Evolutionary conservation across 164 flowering plant genomes (phyloP), one percentile per base, ranked within the genome.

Genomic region (Echeveria elegans): DNA sequence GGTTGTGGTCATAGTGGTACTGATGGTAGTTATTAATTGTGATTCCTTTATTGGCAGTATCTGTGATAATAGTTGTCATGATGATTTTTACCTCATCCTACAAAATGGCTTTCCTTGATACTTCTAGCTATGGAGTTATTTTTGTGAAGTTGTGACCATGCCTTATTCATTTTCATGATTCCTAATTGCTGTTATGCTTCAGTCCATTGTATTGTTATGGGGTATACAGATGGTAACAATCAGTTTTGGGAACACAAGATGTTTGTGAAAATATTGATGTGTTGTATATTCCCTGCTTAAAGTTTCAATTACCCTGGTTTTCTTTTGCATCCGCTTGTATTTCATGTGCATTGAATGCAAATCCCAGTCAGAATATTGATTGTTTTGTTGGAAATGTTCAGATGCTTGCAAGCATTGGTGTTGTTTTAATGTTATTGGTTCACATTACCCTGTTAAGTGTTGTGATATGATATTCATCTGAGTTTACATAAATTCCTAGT

Each of bases 31-130:
- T 56, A 56, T 56, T 56, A 56, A 56, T 24, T 56, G 16, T 1
- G 61, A 26, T 56, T 56, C 61, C 61, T 56, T 56, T 56, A 29
- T 56, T 56, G 28, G 34, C 61, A 26, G 32, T 14, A 14, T 56
- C 9, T 52, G 12, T 21, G 29, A 52, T 23, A 21, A 56, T 56
- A 53, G n/a, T n/a, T n/a, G n/a, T n/a, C 61, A 11, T 28, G 0
- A 14, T 56, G 61, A 32, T 28, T 12, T n/a, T n/a, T n/a, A n/a
- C n/a, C n/a, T 24, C n/a, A 0, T 19, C 32, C 61, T 56, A 34
- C 3, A 16, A 26, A 2, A 10, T 56, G 5, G 12, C 28, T 56
- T 56, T 28, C n/a, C n/a, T 29, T 16, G 47, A 12, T 16, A n/a
- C n/a, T 43, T 16, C 12, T 12, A 32, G n/a, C 32, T 23, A 11